These are phyloP conservation scores for Eucalyptus regnans DNA, from an alignment of 345 rosid genomes.

Conservation along the genomic window DNA sequence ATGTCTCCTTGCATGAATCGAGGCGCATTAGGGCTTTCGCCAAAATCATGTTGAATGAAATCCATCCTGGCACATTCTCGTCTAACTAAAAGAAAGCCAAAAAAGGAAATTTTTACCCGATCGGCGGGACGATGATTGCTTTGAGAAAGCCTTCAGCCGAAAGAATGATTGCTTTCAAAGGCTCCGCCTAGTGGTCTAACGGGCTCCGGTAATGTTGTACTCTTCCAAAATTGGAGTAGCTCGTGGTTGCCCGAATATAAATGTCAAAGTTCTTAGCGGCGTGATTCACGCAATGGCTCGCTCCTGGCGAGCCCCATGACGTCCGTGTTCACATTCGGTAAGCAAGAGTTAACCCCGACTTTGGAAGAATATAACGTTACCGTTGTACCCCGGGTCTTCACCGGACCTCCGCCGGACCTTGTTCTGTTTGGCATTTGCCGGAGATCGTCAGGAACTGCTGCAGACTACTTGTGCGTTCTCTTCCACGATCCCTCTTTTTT, in stretches of 20 bases:
- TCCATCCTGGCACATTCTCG: accelerated
- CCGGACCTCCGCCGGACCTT: neutral
- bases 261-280: accelerated
- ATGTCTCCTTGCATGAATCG: neutral
- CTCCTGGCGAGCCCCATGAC: accelerated
- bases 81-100: no score
- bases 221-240: neutral
- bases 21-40: neutral
- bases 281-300: neutral
- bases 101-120: neutral
- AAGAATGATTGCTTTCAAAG: neutral
- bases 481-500: neutral
- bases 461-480: neutral
- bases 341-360: neutral
- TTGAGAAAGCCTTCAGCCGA: neutral
- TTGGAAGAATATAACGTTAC: neutral
- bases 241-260: neutral
- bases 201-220: neutral
- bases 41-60: neutral
- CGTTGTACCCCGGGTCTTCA: neutral
- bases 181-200: neutral
- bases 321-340: accelerated
- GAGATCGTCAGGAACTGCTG: neutral
- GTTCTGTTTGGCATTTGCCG: neutral
- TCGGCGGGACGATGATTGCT: accelerated